Conservation (phyloP, 2,329 filamentous ascomycete species). For the Corynespora cassiicola region DNA sequence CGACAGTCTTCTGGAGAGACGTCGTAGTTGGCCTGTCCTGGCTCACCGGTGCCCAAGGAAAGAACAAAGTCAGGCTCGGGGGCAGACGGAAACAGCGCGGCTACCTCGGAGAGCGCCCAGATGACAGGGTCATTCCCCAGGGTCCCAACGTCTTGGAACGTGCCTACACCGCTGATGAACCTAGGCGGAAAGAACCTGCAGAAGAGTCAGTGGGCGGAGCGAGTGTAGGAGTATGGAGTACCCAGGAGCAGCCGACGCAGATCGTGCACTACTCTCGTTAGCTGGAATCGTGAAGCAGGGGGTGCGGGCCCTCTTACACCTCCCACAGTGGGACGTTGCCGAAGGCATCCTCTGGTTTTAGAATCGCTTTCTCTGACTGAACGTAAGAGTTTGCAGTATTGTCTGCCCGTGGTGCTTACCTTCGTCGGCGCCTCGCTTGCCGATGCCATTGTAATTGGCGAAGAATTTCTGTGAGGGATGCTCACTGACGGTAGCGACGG, state of each 20-base stretch:
- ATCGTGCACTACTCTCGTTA: constrained; percentile 17
- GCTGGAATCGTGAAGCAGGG: constrained; percentile 3
- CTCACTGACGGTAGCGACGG: constrained; percentile 14
- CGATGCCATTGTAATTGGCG: constrained; percentile 21
- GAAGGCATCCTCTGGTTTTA: constrained; percentile 19
- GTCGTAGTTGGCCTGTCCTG: constrained; percentile 8
- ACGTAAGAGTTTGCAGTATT: no score
- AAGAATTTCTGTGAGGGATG: constrained; percentile 16
- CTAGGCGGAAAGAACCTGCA: constrained; percentile 24
- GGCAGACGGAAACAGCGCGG: constrained; percentile 15
- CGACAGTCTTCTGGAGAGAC: constrained; percentile 9
- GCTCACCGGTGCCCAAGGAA: constrained; percentile 22
- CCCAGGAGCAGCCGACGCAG: constrained; percentile 16
- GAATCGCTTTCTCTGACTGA: constrained; percentile 12
- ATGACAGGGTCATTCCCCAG: constrained; percentile 21
- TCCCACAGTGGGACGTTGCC: constrained; percentile 20
- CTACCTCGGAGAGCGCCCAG: constrained; percentile 19
- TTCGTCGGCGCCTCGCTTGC: constrained; percentile 10
- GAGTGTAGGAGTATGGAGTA: constrained; percentile 8
- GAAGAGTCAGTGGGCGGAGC: constrained; percentile 8
- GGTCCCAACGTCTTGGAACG: constrained; percentile 22
- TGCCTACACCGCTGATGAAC: constrained; percentile 20
- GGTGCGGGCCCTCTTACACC: constrained; percentile 17
- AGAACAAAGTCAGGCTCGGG: constrained; percentile 25
- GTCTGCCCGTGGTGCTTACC: constrained; percentile 13